Evolutionary conservation across 345 rosid species (phyloP).

Genomic region (Populus pruinosa): DNA sequence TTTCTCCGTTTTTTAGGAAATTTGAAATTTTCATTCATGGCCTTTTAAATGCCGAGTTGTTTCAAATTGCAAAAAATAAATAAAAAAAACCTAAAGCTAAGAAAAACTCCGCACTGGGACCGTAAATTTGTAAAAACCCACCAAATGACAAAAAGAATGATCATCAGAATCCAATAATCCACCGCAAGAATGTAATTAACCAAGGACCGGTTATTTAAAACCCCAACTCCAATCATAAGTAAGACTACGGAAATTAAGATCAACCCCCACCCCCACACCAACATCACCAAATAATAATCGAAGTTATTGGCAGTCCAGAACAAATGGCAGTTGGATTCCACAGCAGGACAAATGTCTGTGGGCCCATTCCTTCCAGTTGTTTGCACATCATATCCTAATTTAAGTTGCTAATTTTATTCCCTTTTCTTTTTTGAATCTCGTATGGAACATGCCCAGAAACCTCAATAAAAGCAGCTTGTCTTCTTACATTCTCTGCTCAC

Average conservation of each 20-base stretch:
- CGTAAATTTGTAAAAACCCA: neutral
- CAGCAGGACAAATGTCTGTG: slow-evolving; percentile 27
- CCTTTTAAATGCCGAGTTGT: too few relatives aligned
- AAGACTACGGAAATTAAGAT: too few relatives aligned
- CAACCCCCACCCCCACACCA: neutral
- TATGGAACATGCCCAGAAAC: slow-evolving; percentile 34
- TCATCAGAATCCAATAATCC: neutral
- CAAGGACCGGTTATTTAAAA: neutral
- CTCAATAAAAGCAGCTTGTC: slow-evolving; percentile 59
- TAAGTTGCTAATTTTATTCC: neutral
- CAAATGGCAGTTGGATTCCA: slow-evolving; percentile 26
- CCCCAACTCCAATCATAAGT: neutral
- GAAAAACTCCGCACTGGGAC: neutral
- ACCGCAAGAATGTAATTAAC: neutral
- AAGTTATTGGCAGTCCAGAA: neutral
- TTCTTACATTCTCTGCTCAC: slow-evolving; percentile 36
- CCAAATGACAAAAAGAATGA: neutral
- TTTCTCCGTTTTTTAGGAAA: too few relatives aligned
- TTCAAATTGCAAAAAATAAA: neutral
- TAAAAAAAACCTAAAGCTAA: too few relatives aligned
- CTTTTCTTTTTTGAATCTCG: neutral
- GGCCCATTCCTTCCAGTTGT: slow-evolving; percentile 30
- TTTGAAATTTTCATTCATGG: too few relatives aligned
- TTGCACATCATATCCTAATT: slow-evolving; percentile 1
- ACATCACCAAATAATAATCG: neutral